Percentiles rank a stretch among this genome's conserved stretches.
Evolutionary conservation across 2,329 filamentous ascomycete species (phyloP).

Genomic region (Penicillium sp.): DNA sequence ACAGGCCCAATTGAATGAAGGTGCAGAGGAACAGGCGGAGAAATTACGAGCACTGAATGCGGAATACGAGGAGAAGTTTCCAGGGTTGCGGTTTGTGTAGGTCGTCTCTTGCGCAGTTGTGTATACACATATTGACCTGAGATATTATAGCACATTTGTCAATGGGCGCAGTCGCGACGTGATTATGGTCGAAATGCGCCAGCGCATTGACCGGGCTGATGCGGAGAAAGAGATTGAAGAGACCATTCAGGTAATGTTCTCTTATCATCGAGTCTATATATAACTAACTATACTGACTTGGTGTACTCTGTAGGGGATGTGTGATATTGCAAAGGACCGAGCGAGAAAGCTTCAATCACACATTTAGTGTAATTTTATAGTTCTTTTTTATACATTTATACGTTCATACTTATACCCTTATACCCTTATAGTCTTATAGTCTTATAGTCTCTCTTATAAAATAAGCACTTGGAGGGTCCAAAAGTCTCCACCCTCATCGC

Average conservation of each 20-base stretch:
- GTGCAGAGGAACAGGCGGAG: conserved; percentile 44
- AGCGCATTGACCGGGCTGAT: conserved; percentile 67
- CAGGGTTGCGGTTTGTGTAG: conserved; percentile 75
- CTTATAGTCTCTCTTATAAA: background rate
- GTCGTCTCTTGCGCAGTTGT: background rate
- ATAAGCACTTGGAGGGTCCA: conserved; percentile 1
- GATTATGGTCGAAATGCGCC: conserved; percentile 79
- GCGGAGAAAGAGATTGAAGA: conserved; percentile 66
- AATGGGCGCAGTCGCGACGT: conserved; percentile 71
- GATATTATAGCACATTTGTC: conserved; percentile 67
- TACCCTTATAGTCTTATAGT: no score
- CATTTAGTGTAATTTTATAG: conserved; percentile 9
- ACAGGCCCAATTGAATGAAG: conserved; percentile 69
- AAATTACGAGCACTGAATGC: conserved; percentile 65
- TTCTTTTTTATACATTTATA: background rate
- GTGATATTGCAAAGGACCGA: conserved; percentile 81
- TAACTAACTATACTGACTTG: background rate
- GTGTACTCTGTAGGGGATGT: conserved; percentile 67
- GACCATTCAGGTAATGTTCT: conserved; percentile 63
- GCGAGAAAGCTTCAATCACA: conserved; percentile 58
- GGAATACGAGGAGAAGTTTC: conserved; percentile 77
- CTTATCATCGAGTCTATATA: background rate
- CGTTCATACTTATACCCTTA: no score
- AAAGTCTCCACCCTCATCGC: conserved; percentile 3
- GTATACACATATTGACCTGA: conserved; percentile 1